Conservation (phyloP, 2,329 filamentous ascomycete genomes). For the Malbranchea cinnamomea region DNA sequence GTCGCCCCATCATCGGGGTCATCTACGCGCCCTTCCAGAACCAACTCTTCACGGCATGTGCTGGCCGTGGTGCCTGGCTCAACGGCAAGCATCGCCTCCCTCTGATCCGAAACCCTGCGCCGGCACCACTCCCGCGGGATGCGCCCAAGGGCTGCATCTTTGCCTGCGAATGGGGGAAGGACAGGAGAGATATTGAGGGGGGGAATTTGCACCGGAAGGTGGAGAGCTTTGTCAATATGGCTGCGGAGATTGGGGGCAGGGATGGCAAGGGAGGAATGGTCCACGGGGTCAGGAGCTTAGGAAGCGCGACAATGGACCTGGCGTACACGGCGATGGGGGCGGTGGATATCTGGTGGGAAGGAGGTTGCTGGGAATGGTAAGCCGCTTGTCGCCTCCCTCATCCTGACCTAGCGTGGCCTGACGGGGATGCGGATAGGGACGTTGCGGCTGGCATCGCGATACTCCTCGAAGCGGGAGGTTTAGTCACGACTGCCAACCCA, state of each 20-base stretch:
- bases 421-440: conserved; percentile 31
- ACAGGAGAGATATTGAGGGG: conserved; percentile 48
- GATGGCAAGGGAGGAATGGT: conserved; percentile 62
- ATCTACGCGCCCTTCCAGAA: conserved; percentile 57
- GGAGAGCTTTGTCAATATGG: conserved; percentile 62
- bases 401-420: background rate
- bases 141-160: conserved; percentile 59
- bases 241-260: conserved; percentile 47
- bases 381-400: conserved; percentile 11
- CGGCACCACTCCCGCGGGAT: conserved; percentile 46
- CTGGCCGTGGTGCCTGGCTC: conserved; percentile 52
- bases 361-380: conserved; percentile 66
- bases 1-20: conserved; percentile 50
- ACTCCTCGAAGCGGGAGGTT: conserved; percentile 55
- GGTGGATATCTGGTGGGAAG: conserved; percentile 74
- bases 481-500: conserved; percentile 61
- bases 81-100: conserved; percentile 51
- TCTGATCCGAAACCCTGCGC: conserved; percentile 42
- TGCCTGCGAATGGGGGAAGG: conserved; percentile 68
- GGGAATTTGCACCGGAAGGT: conserved; percentile 59
- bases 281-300: conserved; percentile 57
- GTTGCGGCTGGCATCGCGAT: conserved; percentile 63
- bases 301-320: conserved; percentile 58
- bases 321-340: conserved; percentile 62
- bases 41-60: conserved; percentile 54